These are phyloP conservation scores for Balakata baccata DNA, from an alignment of 345 rosid genomes.

Conservation along the genomic window DNA sequence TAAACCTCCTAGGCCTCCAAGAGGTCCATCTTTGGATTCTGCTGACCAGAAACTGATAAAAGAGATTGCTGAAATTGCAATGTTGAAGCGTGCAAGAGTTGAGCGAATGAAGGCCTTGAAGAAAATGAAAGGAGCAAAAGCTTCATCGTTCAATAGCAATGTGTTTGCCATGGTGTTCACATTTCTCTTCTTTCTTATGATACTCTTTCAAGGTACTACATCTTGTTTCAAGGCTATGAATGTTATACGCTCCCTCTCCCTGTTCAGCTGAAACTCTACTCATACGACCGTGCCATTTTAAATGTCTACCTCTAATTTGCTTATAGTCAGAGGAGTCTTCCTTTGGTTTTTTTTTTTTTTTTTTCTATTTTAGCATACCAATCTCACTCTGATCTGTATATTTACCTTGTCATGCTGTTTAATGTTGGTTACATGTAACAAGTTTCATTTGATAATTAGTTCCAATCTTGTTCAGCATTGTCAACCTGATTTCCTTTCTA, in stretches of 20 bases:
- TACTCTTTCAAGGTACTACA: slow-evolving; percentile 33
- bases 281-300: too few relatives aligned
- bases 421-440: background rate
- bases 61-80: slow-evolving; percentile 77
- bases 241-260: background rate
- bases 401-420: background rate
- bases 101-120: slow-evolving; percentile 84
- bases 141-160: slow-evolving; percentile 48
- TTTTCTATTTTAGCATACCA: background rate
- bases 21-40: slow-evolving; percentile 75
- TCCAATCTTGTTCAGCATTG: background rate
- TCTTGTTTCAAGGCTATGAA: background rate
- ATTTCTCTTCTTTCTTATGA: slow-evolving; percentile 52
- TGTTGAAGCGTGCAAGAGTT: slow-evolving; percentile 76
- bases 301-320: background rate
- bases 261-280: background rate
- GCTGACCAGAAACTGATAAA: slow-evolving; percentile 77
- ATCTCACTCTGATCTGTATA: too few relatives aligned
- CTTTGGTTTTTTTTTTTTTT: too few relatives aligned
- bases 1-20: slow-evolving; percentile 89
- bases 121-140: slow-evolving; percentile 61
- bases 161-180: slow-evolving; percentile 60
- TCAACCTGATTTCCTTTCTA: background rate
- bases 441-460: background rate
- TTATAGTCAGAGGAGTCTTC: too few relatives aligned